Evolutionary conservation across 2,329 filamentous ascomycete species (phyloP), one percentile per base, ranked within the genome.

Genomic region (Colletotrichum euphorbiae): DNA sequence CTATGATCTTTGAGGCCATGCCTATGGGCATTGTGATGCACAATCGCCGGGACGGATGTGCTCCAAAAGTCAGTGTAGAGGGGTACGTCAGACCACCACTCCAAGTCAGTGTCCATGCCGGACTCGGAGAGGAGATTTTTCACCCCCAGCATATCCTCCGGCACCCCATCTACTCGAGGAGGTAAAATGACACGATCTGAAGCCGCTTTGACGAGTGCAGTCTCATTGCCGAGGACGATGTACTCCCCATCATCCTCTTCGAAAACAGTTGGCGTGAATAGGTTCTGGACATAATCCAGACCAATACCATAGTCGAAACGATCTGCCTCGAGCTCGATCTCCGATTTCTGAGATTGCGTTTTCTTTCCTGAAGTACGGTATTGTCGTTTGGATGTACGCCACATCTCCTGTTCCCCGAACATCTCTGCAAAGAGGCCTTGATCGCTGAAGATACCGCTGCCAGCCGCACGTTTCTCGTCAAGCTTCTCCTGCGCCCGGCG

Each of bases 401-500:
- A 73, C 13, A 71, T 62, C 57, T 73, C 72, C 57, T 74, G 73
- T 48, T 77, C 75, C 2, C 75, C 75, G 51, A 77, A 75, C 0
- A 78, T 70, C 52, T 77, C 73, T n/a, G 72, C 75, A 21, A 77
- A 74, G 13, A 78, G 69, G 11, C 75, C 75, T 55, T 78, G 76
- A 36, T 78, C 76, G 17, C 76, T 75, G 11, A 69, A 71, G 1
- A 78, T 68, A 6, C 71, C 55, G 4, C 63, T 51, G 2, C 57
- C 61, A 0, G 55, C 60, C 0, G 57, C 57, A 1, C 72, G 59
- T 24, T 70, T 71, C 54, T 69, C 66, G 9, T 73, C 71, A 65
- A 78, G 73, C 40, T 70, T 74, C 12, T 74, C 72, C 48, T 74
- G 50, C 11, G 59, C 54, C 7, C 55, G 43, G n/a, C 51, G 51